These are phyloP conservation scores for Metschnikowia vanudenii DNA, from an alignment of 805 yeast species.

Conservation along the genomic window DNA sequence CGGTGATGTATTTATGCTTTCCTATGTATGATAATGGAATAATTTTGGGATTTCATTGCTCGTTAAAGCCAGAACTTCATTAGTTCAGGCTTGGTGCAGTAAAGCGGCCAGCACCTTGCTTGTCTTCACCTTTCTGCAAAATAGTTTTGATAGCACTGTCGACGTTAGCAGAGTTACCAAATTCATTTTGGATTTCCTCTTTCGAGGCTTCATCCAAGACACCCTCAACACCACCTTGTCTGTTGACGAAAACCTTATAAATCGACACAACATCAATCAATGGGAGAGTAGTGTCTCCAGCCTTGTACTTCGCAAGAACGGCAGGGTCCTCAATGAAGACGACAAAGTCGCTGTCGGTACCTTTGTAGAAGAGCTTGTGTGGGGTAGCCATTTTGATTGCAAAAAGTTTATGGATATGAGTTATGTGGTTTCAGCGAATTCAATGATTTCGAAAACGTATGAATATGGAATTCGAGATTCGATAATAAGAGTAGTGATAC, in stretches of 20 bases:
- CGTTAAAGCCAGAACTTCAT: neutral
- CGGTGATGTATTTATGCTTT: neutral
- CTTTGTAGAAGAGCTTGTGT: constrained; percentile 64
- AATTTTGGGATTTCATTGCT: neutral
- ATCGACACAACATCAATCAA: constrained; percentile 60
- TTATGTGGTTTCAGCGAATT: no score
- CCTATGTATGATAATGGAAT: no score
- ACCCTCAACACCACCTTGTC: constrained; percentile 71
- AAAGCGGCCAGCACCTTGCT: constrained; percentile 28
- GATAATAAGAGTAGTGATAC: neutral
- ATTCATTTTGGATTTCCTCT: constrained; percentile 61
- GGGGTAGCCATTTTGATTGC: constrained; percentile 26
- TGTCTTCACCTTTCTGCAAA: constrained; percentile 56
- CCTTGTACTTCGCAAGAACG: constrained; percentile 45
- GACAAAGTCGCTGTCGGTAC: constrained; percentile 60
- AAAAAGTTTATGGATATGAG: neutral
- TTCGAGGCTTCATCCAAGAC: constrained; percentile 69
- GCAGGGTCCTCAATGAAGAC: constrained; percentile 60
- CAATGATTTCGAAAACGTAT: neutral
- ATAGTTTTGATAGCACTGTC: constrained; percentile 63
- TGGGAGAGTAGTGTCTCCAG: constrained; percentile 55
- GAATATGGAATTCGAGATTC: neutral
- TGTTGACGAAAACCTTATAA: constrained; percentile 62
- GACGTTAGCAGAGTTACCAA: constrained; percentile 50
- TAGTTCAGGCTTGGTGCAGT: constrained; percentile 3